Base-by-base conservation (phyloP, 2,329 filamentous ascomycete genomes). In the Sphaerulina vaccinii region DNA sequence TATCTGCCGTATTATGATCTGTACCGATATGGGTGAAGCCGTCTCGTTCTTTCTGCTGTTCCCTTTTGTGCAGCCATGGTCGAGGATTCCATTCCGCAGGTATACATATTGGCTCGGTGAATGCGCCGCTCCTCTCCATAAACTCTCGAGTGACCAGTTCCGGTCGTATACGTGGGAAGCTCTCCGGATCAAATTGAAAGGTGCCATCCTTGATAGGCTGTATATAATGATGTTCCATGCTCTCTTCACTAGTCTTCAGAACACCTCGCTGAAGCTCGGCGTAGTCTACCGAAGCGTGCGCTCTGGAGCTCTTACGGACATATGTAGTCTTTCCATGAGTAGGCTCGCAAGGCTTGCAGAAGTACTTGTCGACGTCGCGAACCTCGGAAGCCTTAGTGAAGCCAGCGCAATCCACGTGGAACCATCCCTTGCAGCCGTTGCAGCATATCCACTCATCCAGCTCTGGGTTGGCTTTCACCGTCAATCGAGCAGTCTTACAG, bases 401-500 rank as follows among this genome's bases (percentile, higher is more conserved):
- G 2, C 82, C 83, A 43, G 83, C 83, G 65, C 84, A 87, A 47
- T 81, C 77, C 54, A 82, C 82, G 68, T 87, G 84, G 62, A 82
- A 85, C 84, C 84, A 87, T 51, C 75, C 75, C 63, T 85, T 83
- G 69, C 84, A 87, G 21, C 81, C 83, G 66, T 86, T 83, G 64
- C 84, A 87, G 36, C 79, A 80, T 55, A 87, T 84, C 84, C 84
- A 87, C 49, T 80, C 75, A 57, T 84, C 79, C 52, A 76, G 73
- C 47, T 82, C 80, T 19, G 62, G 62, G 24, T 57, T 61, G 9
- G 72, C 74, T 27, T 75, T 75, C 18, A 73, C 67, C 29, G 77
- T 74, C 44, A 78, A 75, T 16, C 81, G 76, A 39, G 78, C 72
- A 49, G 79, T 75, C 35, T 79, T 75, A 63, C 82, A 86, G 21